Conservation (phyloP, 176 grass and related monocot genomes). For the Hyparrhenia diplandra region DNA sequence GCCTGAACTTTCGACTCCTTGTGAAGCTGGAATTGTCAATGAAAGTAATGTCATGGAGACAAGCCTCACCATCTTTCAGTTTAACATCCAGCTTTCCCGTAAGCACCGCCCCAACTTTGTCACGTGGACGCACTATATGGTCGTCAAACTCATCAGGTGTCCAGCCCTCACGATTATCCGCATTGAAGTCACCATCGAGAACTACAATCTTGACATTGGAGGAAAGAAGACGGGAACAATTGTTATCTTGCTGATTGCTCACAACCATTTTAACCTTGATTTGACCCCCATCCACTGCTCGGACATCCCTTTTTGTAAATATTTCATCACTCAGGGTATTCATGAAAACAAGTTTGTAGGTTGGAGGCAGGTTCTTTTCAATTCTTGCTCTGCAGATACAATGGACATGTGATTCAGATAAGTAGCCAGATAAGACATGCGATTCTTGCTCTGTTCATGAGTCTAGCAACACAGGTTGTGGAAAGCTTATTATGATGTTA, state of each 20-base stretch:
- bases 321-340: conserved; percentile 21
- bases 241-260: not conserved
- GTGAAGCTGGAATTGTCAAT: conserved; percentile 52
- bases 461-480: not conserved
- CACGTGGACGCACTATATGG: conserved; percentile 18
- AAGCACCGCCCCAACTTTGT: conserved; percentile 36
- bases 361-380: conserved; percentile 23
- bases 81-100: conserved; percentile 19
- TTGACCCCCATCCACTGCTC: not conserved
- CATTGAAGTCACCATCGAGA: conserved; percentile 48
- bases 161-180: conserved; percentile 9
- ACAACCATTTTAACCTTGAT: conserved; percentile 16
- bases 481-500: not conserved
- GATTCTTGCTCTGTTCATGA: too few relatives aligned
- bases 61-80: conserved; percentile 30
- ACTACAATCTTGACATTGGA: conserved; percentile 50
- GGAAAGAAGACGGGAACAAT: conserved; percentile 3
- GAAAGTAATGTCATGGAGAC: conserved; percentile 12
- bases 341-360: conserved; percentile 24
- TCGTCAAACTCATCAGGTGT: conserved; percentile 33
- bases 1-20: conserved; percentile 37
- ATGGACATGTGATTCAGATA: not conserved
- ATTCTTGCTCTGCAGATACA: not conserved
- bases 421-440: too few relatives aligned
- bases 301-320: conserved; percentile 30